A percentile compares a stretch with the other conserved stretches of the same genome.
Evolutionary conservation across 2,329 filamentous ascomycete species (phyloP).

Genomic region (Cordyceps militaris): DNA sequence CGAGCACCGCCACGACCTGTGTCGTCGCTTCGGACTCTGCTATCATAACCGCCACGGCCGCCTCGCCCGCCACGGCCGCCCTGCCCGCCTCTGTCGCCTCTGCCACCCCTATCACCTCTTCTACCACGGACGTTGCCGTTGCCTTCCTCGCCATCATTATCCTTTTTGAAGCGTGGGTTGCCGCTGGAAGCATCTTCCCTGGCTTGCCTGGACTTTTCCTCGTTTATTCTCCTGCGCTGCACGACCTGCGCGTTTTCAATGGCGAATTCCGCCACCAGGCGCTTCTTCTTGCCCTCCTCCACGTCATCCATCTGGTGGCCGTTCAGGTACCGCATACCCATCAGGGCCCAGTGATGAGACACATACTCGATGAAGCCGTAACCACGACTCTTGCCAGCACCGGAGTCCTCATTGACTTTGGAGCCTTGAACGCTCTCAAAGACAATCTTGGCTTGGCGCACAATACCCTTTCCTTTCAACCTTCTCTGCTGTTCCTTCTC

Average conservation of each 20-base stretch:
- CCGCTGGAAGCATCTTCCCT: background rate
- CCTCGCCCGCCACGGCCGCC: conserved; percentile 5
- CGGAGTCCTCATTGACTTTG: conserved; percentile 71
- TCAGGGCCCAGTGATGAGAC: conserved; percentile 86
- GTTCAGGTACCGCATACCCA: conserved; percentile 92
- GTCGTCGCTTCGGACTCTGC: conserved; percentile 14
- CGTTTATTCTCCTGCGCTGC: conserved; percentile 51
- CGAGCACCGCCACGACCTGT: background rate
- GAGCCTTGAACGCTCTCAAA: conserved; percentile 82
- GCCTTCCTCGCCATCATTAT: conserved; percentile 27
- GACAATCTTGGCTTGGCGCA: conserved; percentile 89
- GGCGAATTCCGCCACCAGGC: conserved; percentile 91
- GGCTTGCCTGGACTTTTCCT: conserved; percentile 28
- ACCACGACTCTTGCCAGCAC: conserved; percentile 77
- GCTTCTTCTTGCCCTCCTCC: conserved; percentile 67
- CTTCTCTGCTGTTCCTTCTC: conserved; percentile 75
- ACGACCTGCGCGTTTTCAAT: conserved; percentile 98
- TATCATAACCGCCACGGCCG: conserved; percentile 7
- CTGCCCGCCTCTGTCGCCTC: background rate
- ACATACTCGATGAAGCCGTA: conserved; percentile 98
- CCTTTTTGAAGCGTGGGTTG: conserved; percentile 17
- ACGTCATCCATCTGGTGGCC: conserved; percentile 56
- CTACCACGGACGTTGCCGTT: background rate
- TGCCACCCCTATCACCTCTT: background rate
- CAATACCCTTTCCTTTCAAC: conserved; percentile 74